phyloP scores from a whole-genome alignment of 805 yeast species.

The Tetrapisispora arboricola region DNA sequence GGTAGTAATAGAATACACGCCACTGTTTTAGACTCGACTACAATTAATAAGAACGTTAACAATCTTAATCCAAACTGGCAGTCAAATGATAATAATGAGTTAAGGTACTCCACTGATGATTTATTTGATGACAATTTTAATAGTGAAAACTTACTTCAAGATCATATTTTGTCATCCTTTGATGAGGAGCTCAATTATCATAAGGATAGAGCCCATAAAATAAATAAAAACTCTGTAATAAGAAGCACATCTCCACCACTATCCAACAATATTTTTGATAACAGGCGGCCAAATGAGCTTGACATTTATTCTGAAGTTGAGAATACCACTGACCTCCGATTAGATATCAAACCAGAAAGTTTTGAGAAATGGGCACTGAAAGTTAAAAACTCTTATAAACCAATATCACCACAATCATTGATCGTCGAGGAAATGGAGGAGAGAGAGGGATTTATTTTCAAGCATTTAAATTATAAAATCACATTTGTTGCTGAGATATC shows the following conservation, averaged over 20 bases:
- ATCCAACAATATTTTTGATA: too few relatives aligned
- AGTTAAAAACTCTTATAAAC: slow-evolving; percentile 22
- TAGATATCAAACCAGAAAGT: slow-evolving; percentile 2
- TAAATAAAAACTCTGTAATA: neutral
- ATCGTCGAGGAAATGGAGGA: slow-evolving; percentile 72
- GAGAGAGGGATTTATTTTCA: slow-evolving; percentile 81
- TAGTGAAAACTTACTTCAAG: neutral
- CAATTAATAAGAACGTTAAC: too few relatives aligned
- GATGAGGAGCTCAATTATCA: neutral
- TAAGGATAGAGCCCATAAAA: neutral
- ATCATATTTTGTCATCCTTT: neutral
- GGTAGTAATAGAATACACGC: too few relatives aligned
- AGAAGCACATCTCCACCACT: neutral
- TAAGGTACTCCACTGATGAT: neutral
- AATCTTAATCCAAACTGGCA: neutral
- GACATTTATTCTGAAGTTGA: neutral
- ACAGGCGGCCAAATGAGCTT: neutral
- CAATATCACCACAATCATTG: slow-evolving; percentile 35
- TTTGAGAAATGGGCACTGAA: slow-evolving; percentile 18
- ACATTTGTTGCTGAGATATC: slow-evolving; percentile 40
- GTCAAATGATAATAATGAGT: neutral
- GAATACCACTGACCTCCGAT: neutral
- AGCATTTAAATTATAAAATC: slow-evolving; percentile 76
- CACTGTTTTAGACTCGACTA: too few relatives aligned
- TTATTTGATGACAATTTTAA: neutral